Conservation (phyloP, 257 asterid genomes). For the Ilex asprella region DNA sequence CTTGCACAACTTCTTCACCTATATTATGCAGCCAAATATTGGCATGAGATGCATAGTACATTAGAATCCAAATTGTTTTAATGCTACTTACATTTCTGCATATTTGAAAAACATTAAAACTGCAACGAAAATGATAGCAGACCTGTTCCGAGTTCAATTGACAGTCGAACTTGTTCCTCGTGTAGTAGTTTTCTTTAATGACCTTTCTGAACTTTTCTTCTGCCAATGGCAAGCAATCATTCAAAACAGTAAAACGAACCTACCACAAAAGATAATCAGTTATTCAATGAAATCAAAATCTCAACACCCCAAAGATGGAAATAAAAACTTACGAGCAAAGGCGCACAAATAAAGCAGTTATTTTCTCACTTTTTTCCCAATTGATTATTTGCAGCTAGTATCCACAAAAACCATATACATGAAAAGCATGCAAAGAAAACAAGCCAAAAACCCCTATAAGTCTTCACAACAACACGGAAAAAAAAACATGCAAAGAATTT, state of each 20-base stretch:
- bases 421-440: no score
- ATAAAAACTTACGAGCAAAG: neutral
- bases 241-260: conserved; percentile 65
- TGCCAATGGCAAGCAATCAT: conserved; percentile 69
- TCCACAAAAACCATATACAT: no score
- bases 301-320: neutral
- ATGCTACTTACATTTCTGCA: neutral
- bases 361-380: no score
- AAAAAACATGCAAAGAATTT: no score
- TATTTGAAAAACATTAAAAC: neutral
- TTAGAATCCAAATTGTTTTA: neutral
- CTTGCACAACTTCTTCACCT: conserved; percentile 73
- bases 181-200: conserved; percentile 59
- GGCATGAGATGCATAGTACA: neutral
- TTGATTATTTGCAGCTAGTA: no score
- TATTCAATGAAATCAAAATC: conserved; percentile 12
- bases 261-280: conserved; percentile 19
- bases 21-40: conserved; percentile 6
- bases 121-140: neutral
- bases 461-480: no score
- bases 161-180: conserved; percentile 63
- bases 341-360: neutral
- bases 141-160: conserved; percentile 71
- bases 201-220: conserved; percentile 75
- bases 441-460: no score